Evolutionary conservation across 2,329 filamentous ascomycete genomes (phyloP), one percentile per base, ranked within the genome.

Genomic region (Aspergillus versicolor): DNA sequence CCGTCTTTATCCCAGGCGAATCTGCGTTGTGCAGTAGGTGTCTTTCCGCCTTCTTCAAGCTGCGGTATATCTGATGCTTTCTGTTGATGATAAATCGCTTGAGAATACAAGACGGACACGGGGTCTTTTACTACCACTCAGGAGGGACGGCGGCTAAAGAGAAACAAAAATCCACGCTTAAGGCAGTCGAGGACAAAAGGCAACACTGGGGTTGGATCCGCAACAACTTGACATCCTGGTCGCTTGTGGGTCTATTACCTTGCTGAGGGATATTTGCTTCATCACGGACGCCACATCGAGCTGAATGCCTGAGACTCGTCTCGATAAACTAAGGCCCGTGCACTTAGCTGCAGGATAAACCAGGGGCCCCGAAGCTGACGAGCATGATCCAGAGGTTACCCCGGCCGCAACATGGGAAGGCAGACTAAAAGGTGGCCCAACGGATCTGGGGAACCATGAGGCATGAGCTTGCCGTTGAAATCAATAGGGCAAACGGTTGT

Each of bases 101-200:
- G 22, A 21, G 40, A 13, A 30, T 12, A 27, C 52, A 43, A 49
- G 12, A 38, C 5, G n/a, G 22, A 37, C 4, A 44, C 4, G 22
- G 4, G 22, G 9, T 6, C 15, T 7, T 54, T 41, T 15, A 24
- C 5, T 7, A 37, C 5, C 15, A 21, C 9, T 9, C n/a, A n/a
- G 15, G 15, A 19, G 24, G 12, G 4, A 15, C 24, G 17, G 17
- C n/a, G 32, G 30, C 6, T 22, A 22, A 44, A 43, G 32, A 32
- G 30, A 43, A 52, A 44, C 49, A 49, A 45, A 41, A 19, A 34
- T 51, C 34, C 44, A n/a, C 17, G 50, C 42, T 41, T 50, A 53
- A 30, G 40, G n/a, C 30, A 41, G 45, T 45, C 21, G 19, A 53
- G 21, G 49, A 15, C 38, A 41, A 17, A 42, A 43, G 19, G 4